A percentile compares a stretch with the other conserved stretches of the same genome.
These are phyloP conservation scores for Cucurbita argyrosperma DNA, from an alignment of 306 rosid species.

Conservation along the genomic window DNA sequence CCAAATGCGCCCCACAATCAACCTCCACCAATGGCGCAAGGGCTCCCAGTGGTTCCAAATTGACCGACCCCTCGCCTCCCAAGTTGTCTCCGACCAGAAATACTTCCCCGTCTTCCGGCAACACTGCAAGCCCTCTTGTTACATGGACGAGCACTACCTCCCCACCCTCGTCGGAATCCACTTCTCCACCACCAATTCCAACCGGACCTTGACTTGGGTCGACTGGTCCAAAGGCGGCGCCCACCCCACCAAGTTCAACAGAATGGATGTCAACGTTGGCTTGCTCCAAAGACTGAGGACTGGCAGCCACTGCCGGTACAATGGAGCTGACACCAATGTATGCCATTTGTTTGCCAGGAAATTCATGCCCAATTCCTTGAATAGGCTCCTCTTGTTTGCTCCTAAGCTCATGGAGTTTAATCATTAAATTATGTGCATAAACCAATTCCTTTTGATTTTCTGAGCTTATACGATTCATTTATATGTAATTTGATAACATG, in stretches of 20 bases:
- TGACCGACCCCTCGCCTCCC: conserved; percentile 38
- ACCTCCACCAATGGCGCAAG: conserved; percentile 54
- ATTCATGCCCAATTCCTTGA: conserved; percentile 45
- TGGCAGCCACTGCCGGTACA: conserved; percentile 40
- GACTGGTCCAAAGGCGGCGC: conserved; percentile 79
- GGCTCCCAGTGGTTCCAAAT: conserved; percentile 93
- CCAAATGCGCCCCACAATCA: conserved; percentile 37
- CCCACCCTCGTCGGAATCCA: conserved; percentile 44
- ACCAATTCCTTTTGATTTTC: neutral
- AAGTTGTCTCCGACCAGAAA: conserved; percentile 28
- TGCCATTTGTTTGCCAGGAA: conserved; percentile 87
- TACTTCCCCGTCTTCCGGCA: conserved; percentile 34
- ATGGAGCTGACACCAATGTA: conserved; percentile 28
- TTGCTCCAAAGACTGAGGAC: conserved; percentile 39
- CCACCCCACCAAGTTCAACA: conserved; percentile 41
- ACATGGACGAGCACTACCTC: conserved; percentile 69
- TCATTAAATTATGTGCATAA: neutral
- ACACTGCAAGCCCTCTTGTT: conserved; percentile 34
- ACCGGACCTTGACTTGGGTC: conserved; percentile 77
- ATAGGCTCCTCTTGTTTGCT: conserved; percentile 47
- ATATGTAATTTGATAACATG: neutral
- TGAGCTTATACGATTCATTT: neutral
- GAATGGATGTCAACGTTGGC: conserved; percentile 27
- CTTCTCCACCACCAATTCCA: conserved; percentile 36
- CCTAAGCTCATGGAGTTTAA: conserved; percentile 65